Base-by-base conservation (phyloP, 352 stramenopile genomes). In the Phytopythium kandeliae region DNA sequence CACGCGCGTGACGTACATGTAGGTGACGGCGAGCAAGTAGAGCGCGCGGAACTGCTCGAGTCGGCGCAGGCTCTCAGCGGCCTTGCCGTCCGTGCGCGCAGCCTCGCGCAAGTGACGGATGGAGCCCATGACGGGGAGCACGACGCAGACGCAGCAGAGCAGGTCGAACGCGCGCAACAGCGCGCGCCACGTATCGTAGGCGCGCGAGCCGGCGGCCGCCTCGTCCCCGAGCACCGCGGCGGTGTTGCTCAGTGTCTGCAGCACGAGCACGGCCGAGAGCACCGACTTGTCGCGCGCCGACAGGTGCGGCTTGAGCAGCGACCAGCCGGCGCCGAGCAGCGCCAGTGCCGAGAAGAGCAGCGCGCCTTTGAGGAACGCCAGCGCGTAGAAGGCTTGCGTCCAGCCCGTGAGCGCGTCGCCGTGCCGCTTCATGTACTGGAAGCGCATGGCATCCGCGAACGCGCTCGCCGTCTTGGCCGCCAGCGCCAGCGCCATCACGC, bases 1-100 rank as follows among this genome's bases (percentile, higher is more conserved):
- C 60, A 99, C 96, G n/a, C 97, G 81, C 43, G 97, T 99, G 52
- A 98, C 89, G 71, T 99, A 99, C 42, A 99, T 92, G 60, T 99
- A 99, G n/a, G 74, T 79, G 21, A 99, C 86, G 13, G 98, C 95
- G 19, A 97, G 67, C 12, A 98, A 54, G 68, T 99, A 99, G 67
- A 99, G 99, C 12, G 84, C 84, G 35, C 95, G 89, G 70, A 99
- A 99, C 46, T 98, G 85, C 54, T 86, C 93, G 22, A 99, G 81
- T 57, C 98, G 98, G 22, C 82, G 67, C 25, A 98, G 68, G 30
- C 92, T 96, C 35, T 68, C 57, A 44, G 88, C 81, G 25, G 78
- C 75, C 75, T 91, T 97, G 69, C 91, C 91, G 63, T 97, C 90
- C 4, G 81, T 92, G n/a, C 71, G 68, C 16, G 85, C 76, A 26